These are phyloP conservation scores for Talaromyces sp. DNA, from an alignment of 2,329 filamentous ascomycete species.

Conservation along the genomic window DNA sequence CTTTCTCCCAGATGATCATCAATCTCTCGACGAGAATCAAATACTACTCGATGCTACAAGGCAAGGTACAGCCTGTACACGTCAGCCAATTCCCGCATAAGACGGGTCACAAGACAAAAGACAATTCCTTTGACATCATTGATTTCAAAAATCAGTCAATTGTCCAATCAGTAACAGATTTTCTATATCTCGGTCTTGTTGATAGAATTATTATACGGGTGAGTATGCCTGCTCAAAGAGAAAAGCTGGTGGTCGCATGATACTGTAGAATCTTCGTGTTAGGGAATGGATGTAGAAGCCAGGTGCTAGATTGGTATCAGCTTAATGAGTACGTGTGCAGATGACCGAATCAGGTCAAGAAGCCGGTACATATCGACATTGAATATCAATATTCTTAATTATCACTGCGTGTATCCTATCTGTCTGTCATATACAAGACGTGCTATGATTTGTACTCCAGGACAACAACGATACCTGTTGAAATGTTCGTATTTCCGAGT, in stretches of 20 bases:
- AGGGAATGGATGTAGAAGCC: not conserved
- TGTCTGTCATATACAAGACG: not conserved
- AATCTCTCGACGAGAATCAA: not conserved
- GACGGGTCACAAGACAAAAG: constrained; percentile 7
- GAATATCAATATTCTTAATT: not conserved
- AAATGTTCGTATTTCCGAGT: not conserved
- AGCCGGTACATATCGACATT: not conserved
- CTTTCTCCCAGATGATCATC: not conserved
- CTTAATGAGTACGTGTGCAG: not conserved
- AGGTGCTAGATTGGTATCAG: not conserved
- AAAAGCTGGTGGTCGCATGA: not conserved
- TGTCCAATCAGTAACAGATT: not conserved
- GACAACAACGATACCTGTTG: not conserved
- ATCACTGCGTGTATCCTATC: not conserved
- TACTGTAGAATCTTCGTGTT: not conserved
- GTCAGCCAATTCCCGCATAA: constrained; percentile 2
- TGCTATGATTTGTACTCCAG: not conserved
- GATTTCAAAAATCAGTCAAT: not conserved
- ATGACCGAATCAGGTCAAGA: not conserved
- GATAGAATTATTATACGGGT: not conserved
- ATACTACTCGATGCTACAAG: not conserved
- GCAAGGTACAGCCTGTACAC: not conserved
- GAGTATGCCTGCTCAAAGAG: not conserved
- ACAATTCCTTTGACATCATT: not conserved
- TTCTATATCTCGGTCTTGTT: not conserved